These are phyloP conservation scores for Sabuloglossum arenarium DNA, from an alignment of 495 filamentous ascomycete genomes.

Conservation along the genomic window DNA sequence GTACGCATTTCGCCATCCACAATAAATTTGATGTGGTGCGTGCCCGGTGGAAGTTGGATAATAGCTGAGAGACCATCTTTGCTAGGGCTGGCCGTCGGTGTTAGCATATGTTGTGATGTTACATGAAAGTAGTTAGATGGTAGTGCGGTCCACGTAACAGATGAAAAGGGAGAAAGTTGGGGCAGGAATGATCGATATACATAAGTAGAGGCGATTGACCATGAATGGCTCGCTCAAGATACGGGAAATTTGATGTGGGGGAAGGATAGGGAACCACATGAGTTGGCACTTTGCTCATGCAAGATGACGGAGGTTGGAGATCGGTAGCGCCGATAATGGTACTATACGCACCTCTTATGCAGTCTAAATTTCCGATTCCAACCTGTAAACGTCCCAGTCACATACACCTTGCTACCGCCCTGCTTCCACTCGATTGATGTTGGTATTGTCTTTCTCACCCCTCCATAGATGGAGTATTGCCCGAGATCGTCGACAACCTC, in stretches of 20 bases:
- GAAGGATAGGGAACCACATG: background rate
- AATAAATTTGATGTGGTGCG: slow-evolving; percentile 91
- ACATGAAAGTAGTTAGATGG: background rate
- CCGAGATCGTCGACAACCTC: slow-evolving; percentile 55
- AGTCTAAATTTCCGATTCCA: slow-evolving; percentile 86
- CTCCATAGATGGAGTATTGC: slow-evolving; percentile 13
- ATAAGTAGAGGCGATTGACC: background rate
- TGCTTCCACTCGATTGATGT: slow-evolving; percentile 67
- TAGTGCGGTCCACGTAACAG: background rate
- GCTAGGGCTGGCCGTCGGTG: slow-evolving; percentile 16
- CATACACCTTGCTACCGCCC: slow-evolving; percentile 69
- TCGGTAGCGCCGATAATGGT: background rate
- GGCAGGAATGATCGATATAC: slow-evolving; percentile 4
- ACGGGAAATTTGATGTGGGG: background rate
- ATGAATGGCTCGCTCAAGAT: background rate
- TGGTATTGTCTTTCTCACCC: slow-evolving; percentile 39
- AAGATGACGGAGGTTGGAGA: background rate
- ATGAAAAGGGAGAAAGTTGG: background rate
- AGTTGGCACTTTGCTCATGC: slow-evolving; percentile 1
- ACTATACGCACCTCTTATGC: slow-evolving; percentile 50
- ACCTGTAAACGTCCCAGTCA: slow-evolving; percentile 88
- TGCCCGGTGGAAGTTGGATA: slow-evolving; percentile 70
- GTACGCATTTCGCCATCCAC: slow-evolving; percentile 84
- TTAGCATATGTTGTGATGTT: slow-evolving; percentile 6
- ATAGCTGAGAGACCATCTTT: slow-evolving; percentile 46